A percentile compares a stretch with the other conserved stretches of the same genome.
Conservation (phyloP, 805 yeast species). For the Osmozyma mogii region DNA sequence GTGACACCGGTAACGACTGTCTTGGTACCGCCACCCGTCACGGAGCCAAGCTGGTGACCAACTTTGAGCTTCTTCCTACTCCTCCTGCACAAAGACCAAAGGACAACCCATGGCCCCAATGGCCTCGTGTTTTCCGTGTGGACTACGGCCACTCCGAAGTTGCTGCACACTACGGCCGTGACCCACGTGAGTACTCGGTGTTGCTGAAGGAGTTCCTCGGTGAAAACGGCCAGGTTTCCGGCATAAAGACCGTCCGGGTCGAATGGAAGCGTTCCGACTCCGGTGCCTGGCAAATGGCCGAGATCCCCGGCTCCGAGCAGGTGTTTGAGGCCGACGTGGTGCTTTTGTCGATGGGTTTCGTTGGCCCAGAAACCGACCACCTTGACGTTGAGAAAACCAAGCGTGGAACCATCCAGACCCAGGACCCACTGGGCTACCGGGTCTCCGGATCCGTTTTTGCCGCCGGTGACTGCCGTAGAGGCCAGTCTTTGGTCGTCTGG, state of each 20-base stretch:
- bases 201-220: conserved; percentile 93
- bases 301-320: conserved; percentile 91
- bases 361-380: conserved; percentile 88
- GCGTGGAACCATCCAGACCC: conserved; percentile 76
- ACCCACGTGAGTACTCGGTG: conserved; percentile 95
- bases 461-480: conserved; percentile 99
- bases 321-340: conserved; percentile 92
- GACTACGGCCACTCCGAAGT: conserved; percentile 98
- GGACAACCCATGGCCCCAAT: conserved; percentile 99
- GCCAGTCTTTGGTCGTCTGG: conserved; percentile 97
- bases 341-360: conserved; percentile 91
- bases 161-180: conserved; percentile 88
- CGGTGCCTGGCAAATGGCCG: conserved; percentile 99
- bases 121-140: conserved; percentile 97
- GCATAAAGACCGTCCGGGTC: conserved; percentile 92
- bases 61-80: conserved; percentile 89
- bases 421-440: conserved; percentile 55
- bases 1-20: conserved; percentile 99
- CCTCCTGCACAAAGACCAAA: conserved; percentile 81
- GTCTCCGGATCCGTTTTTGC: conserved; percentile 64
- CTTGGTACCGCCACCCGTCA: conserved; percentile 95
- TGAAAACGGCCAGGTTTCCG: conserved; percentile 89
- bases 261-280: conserved; percentile 95
- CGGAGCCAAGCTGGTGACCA: conserved; percentile 89
- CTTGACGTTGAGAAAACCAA: conserved; percentile 61